Evolutionary conservation across 495 filamentous ascomycete genomes (phyloP), one percentile per base, ranked within the genome.

Genomic region (Aspergillus olivimuriae): DNA sequence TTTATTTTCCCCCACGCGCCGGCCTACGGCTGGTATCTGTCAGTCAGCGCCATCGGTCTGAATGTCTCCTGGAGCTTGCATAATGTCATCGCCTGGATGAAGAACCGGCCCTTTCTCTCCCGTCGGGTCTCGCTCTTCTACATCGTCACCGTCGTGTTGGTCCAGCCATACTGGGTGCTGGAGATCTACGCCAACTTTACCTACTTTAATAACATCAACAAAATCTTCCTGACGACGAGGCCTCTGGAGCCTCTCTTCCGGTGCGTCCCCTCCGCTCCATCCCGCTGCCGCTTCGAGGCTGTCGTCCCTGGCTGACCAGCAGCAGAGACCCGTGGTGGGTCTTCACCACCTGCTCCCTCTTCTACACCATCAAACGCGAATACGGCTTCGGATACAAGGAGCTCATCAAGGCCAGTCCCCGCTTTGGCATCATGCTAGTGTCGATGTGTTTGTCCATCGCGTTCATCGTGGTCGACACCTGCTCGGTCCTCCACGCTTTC

Each of bases 311-410:
- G n/a, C n/a, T n/a, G 32, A 17, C 4, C 8, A 23, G 2, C 15
- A n/a, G 24, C n/a, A 74, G 74, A 4, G 77, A 81, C 44, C 77
- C 77, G 0, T 81, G 77, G 77, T 81, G 77, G 77, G 58, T 81
- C 14, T 74, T 73, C 55, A 79, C 73, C 1, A 70, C 65, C 3
- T 38, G 63, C 43, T 64, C 48, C 9, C 62, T 81, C 6, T 69
- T 80, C 56, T 77, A 66, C 52, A 73, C 65, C 21, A 77, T 81
- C 47, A 73, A 74, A 34, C 65, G 57, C 22, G 56, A 69, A 35
- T 81, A 81, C 52, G 63, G 67, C 35, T 73, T 80, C 41, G 60
- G 64, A 9, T 48, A 74, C 9, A 48, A 61, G 38, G 68, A 76
- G 37, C 53, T 81, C 3, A 65, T 78, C 4, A 42, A 51, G 3